phyloP scores from a whole-genome alignment of 169 alveolate genomes.

The Eimeria necatrix region DNA sequence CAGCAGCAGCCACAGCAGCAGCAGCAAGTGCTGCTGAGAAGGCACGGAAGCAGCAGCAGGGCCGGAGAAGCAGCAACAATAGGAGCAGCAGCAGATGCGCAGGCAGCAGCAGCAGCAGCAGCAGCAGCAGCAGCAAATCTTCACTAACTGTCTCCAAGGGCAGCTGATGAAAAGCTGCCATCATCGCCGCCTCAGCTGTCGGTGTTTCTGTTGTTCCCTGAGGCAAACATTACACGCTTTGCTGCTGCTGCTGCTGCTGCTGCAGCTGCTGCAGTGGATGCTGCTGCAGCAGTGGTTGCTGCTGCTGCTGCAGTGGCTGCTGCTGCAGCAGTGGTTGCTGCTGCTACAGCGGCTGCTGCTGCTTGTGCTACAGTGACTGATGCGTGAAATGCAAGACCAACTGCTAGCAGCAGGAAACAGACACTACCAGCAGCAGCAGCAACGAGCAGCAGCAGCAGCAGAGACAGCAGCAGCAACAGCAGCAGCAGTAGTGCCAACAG shows the following conservation, averaged over 20 bases:
- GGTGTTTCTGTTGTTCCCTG: slow-evolving; percentile 35
- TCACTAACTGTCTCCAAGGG: slow-evolving; percentile 4
- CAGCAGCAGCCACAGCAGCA: no score
- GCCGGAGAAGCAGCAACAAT: no score
- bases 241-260: slow-evolving; percentile 5
- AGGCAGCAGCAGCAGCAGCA: no score
- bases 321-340: not conserved
- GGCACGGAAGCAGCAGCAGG: not conserved
- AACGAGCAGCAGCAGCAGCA: not conserved
- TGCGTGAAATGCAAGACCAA: no score
- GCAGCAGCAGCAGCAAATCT: no score
- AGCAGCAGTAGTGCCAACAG: not conserved
- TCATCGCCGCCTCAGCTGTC: slow-evolving; percentile 76
- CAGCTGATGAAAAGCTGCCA: not conserved
- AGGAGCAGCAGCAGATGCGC: no score
- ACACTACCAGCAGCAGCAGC: no score
- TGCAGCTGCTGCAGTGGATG: no score
- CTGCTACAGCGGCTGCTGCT: not conserved
- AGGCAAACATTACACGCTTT: not conserved
- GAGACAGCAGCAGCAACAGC: not conserved
- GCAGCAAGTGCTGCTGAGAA: not conserved
- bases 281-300: no score
- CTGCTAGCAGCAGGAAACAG: no score
- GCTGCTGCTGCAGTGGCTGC: not conserved
- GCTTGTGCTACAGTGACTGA: no score